A percentile compares a stretch with the other conserved stretches of the same genome.
phyloP scores from a whole-genome alignment of 805 yeast species.

The Nakazawaea wickerhamii region DNA sequence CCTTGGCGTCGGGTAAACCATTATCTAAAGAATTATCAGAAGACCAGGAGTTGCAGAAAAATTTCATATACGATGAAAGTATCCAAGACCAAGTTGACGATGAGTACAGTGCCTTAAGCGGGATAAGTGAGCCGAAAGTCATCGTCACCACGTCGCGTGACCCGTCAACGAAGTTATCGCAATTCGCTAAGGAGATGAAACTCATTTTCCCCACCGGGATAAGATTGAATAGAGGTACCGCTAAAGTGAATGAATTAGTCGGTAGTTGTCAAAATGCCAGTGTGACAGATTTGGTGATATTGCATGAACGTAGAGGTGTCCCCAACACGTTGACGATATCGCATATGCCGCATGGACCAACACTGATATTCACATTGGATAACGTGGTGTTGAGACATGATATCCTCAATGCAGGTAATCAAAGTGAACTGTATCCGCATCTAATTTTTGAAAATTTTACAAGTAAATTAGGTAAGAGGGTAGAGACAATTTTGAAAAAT shows the following conservation, averaged over 20 bases:
- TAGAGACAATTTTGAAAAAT: constrained; percentile 75
- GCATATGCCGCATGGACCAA: constrained; percentile 98
- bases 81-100: constrained; percentile 71
- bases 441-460: constrained; percentile 87
- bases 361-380: constrained; percentile 89
- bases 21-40: constrained; percentile 87
- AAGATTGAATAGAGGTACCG: constrained; percentile 89
- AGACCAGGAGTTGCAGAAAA: constrained; percentile 73
- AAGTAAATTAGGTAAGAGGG: constrained; percentile 76
- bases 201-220: constrained; percentile 85
- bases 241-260: constrained; percentile 78
- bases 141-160: constrained; percentile 92
- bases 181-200: constrained; percentile 89
- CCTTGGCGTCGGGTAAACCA: constrained; percentile 88
- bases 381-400: constrained; percentile 95
- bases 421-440: constrained; percentile 91
- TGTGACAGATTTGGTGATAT: constrained; percentile 75
- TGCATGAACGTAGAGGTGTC: constrained; percentile 97
- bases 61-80: constrained; percentile 83
- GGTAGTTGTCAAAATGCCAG: constrained; percentile 73
- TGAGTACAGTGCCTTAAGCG: constrained; percentile 84
- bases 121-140: constrained; percentile 84
- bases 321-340: constrained; percentile 91
- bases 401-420: constrained; percentile 76
- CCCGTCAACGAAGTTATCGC: constrained; percentile 79